Conservation (phyloP, 2,329 filamentous ascomycete genomes). For the Penicillium sclerotiorum region DNA sequence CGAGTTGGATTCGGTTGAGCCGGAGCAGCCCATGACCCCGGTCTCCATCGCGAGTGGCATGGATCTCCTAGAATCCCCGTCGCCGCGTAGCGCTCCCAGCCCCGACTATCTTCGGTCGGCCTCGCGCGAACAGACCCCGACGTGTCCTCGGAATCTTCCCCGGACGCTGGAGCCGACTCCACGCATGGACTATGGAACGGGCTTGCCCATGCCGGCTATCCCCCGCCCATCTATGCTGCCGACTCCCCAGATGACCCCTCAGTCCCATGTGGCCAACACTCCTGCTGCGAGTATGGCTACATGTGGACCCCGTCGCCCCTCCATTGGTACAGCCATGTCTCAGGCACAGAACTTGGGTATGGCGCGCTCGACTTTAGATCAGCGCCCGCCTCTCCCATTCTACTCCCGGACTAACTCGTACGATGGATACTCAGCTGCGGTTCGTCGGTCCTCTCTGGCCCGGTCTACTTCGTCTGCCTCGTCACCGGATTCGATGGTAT, state of each 20-base stretch:
- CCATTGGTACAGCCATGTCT: conserved; percentile 62
- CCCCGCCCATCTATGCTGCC: conserved; percentile 59
- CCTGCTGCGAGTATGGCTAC: conserved; percentile 62
- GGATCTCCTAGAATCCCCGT: conserved; percentile 34
- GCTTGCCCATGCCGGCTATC: conserved; percentile 55
- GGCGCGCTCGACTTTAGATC: conserved; percentile 59
- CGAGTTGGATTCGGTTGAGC: conserved; percentile 55
- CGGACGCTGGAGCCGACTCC: conserved; percentile 56
- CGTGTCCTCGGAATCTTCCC: conserved; percentile 39
- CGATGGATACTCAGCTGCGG: conserved; percentile 53
- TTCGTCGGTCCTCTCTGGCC: conserved; percentile 53
- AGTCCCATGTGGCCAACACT: conserved; percentile 56
- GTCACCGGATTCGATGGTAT: conserved; percentile 66
- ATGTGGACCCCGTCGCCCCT: conserved; percentile 54
- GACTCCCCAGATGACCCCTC: conserved; percentile 65
- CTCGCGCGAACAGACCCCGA: conserved; percentile 34
- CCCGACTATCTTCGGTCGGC: conserved; percentile 27
- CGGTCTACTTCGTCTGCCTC: conserved; percentile 56
- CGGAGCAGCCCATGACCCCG: conserved; percentile 38
- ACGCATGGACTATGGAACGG: conserved; percentile 44
- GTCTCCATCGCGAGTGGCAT: conserved; percentile 28
- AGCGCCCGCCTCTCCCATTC: conserved; percentile 44
- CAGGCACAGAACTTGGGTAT: conserved; percentile 58
- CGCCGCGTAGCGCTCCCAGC: conserved; percentile 28
- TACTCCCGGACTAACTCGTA: conserved; percentile 41